A percentile compares a stretch with the other conserved stretches of the same genome.
These are phyloP conservation scores for Diaporthe australafricana DNA, from an alignment of 2,329 filamentous ascomycete genomes.

Conservation along the genomic window DNA sequence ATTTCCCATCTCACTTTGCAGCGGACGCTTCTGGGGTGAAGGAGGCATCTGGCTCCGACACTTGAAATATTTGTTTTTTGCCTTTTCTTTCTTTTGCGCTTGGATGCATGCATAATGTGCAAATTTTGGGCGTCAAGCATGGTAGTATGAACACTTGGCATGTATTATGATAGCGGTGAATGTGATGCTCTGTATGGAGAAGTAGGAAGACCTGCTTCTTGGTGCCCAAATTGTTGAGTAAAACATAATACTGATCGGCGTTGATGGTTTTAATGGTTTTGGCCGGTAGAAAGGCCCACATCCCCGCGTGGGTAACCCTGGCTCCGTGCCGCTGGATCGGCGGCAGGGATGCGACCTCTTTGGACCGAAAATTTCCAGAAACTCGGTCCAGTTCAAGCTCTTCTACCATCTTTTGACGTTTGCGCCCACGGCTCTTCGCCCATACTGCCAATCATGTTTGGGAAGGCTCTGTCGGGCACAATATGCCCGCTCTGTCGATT, in stretches of 20 bases:
- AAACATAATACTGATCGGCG: neutral
- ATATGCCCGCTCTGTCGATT: slow-evolving; percentile 35
- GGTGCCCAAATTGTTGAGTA: neutral
- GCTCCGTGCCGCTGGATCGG: neutral
- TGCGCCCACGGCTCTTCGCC: neutral
- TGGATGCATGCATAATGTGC: neutral
- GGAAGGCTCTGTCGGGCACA: slow-evolving; percentile 29
- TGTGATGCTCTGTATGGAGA: neutral
- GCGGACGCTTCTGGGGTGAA: neutral
- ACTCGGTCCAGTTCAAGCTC: neutral
- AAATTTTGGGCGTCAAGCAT: neutral
- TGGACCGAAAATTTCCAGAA: slow-evolving; percentile 31
- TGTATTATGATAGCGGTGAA: slow-evolving; percentile 25
- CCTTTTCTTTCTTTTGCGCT: too few species aligned
- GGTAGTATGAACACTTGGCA: slow-evolving; percentile 14
- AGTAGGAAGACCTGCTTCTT: neutral
- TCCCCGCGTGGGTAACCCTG: neutral
- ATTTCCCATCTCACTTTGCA: neutral
- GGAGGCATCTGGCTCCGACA: neutral
- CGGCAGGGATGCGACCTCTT: neutral
- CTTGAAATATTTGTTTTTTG: neutral
- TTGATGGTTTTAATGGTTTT: neutral
- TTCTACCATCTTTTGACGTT: neutral
- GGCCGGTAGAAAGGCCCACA: neutral
- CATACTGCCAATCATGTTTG: slow-evolving; percentile 32